Conservation (phyloP, 345 rosid genomes). For the Reutealis trisperma region DNA sequence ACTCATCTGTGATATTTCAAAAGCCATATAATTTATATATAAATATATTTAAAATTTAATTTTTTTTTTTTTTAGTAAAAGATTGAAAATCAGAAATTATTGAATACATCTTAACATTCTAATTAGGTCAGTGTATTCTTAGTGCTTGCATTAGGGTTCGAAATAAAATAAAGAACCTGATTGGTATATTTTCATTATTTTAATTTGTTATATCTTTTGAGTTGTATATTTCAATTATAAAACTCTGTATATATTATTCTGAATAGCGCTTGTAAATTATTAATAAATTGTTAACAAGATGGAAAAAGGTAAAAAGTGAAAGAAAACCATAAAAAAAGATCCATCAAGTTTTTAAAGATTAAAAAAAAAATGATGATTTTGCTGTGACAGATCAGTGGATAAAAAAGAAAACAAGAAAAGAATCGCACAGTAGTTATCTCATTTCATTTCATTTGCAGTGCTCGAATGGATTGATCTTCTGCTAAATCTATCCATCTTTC, state of each 20-base stretch:
- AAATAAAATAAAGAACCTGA: too few relatives aligned
- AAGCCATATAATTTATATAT: too few relatives aligned
- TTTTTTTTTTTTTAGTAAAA: too few relatives aligned
- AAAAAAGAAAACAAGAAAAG: conserved; percentile 9
- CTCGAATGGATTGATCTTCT: background rate
- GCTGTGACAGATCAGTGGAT: conserved; percentile 26
- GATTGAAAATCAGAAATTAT: too few relatives aligned
- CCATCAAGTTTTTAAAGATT: conserved; percentile 1
- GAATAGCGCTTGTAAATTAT: too few relatives aligned
- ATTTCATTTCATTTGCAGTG: background rate
- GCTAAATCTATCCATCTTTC: background rate
- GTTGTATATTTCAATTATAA: too few relatives aligned
- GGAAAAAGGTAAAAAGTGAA: background rate
- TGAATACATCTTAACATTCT: too few relatives aligned
- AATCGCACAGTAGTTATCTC: conserved; percentile 6
- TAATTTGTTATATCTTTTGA: background rate
- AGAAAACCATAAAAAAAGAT: conserved; percentile 8
- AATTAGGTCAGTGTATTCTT: too few relatives aligned
- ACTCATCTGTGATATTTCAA: too few relatives aligned
- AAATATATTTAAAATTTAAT: too few relatives aligned
- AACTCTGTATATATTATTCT: too few relatives aligned
- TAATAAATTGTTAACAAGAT: background rate
- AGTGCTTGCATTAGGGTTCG: too few relatives aligned
- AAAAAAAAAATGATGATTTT: background rate
- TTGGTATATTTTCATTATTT: background rate